Evolutionary conservation across 139 green algal species (phyloP).

Genomic region (Tetraselmis striata): DNA sequence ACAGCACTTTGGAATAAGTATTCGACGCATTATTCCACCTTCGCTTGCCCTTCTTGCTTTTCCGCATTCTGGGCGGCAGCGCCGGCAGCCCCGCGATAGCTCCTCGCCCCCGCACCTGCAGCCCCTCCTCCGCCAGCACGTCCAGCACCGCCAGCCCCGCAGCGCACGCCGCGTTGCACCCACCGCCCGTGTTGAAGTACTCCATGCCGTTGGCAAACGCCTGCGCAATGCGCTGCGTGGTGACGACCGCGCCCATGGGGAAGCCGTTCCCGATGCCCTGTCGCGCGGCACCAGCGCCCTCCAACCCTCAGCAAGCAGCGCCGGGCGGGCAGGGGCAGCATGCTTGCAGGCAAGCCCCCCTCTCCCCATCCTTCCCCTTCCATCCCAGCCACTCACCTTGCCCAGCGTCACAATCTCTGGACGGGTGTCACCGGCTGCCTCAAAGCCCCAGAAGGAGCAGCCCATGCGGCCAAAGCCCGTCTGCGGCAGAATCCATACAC

Average conservation of each 20-base stretch:
- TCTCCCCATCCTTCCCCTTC: too few relatives aligned
- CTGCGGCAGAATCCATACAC: too few relatives aligned
- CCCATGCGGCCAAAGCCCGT: conserved; percentile 62
- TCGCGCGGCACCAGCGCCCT: not conserved
- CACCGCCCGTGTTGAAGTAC: conserved; percentile 60
- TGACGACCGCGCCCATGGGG: conserved; percentile 53
- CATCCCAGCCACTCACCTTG: too few relatives aligned
- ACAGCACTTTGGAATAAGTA: too few relatives aligned
- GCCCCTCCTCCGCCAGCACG: conserved; percentile 31
- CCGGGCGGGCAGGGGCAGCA: too few relatives aligned
- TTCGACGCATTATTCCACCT: too few relatives aligned
- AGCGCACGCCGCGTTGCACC: conserved; percentile 34
- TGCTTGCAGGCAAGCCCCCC: too few relatives aligned
- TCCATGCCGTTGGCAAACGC: conserved; percentile 54
- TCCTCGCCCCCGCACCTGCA: too few relatives aligned
- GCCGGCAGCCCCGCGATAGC: too few relatives aligned
- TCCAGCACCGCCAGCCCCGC: conserved; percentile 35
- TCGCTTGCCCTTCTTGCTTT: too few relatives aligned
- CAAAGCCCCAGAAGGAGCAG: conserved; percentile 57
- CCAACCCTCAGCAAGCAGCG: not conserved
- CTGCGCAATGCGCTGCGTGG: conserved; percentile 25
- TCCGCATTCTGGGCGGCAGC: too few relatives aligned
- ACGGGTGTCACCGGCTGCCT: conserved; percentile 40
- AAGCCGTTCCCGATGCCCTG: conserved; percentile 64
- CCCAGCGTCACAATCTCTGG: conserved; percentile 70